These are phyloP conservation scores for Acacia concinna DNA, from an alignment of 331 rosid species.

Conservation along the genomic window DNA sequence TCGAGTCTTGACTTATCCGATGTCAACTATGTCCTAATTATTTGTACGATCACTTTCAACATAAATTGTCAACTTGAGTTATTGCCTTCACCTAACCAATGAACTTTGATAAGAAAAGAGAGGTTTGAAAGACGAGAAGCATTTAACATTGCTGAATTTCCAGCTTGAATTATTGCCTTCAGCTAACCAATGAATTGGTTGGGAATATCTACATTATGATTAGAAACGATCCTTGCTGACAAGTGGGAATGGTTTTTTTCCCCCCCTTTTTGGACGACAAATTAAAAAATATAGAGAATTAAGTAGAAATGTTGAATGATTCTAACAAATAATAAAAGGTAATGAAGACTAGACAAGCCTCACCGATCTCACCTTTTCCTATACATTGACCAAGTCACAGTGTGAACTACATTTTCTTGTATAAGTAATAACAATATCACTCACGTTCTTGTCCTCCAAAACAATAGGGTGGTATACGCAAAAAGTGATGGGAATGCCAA, in stretches of 20 bases:
- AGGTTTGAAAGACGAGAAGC: neutral
- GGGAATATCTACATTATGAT: too few species aligned
- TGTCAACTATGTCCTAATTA: neutral
- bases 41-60: neutral
- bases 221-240: too few species aligned
- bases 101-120: neutral
- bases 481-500: neutral
- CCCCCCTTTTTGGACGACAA: neutral
- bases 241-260: too few species aligned
- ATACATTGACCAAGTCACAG: neutral
- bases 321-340: neutral
- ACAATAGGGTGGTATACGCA: too few species aligned
- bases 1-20: neutral
- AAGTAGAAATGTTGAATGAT: too few species aligned
- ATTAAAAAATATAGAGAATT: too few species aligned
- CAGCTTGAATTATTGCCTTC: neutral
- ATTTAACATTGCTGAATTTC: neutral
- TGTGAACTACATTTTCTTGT: neutral
- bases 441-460: neutral
- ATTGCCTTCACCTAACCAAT: neutral
- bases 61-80: neutral
- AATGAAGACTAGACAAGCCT: neutral
- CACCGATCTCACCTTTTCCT: neutral
- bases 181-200: neutral
- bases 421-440: neutral